Base-by-base conservation (phyloP, 2,329 filamentous ascomycete species). In the Atkinsonella hypoxylon region DNA sequence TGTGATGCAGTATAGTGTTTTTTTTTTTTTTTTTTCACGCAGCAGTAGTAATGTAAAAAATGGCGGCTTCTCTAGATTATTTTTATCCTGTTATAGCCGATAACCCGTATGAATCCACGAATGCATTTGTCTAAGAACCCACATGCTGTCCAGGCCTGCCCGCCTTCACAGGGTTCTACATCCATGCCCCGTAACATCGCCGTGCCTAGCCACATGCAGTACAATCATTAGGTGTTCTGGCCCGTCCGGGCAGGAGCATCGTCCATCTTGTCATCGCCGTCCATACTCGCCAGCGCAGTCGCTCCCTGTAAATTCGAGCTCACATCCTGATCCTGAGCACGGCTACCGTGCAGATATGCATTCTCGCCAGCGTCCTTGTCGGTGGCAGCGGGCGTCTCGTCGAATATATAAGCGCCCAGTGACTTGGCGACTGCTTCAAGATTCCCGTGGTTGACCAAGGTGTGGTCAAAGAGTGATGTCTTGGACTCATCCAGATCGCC, bases 381-480 rank as follows among this genome's bases (percentile, higher is more conserved):
- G 1, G 5, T 38, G 26, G 17, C 18, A 17, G n/a, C 22, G 4
- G 12, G 53, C 54, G 13, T 41, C 48, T 50, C 54, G 26, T 54
- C 53, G 31, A 62, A 69, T 17, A 69, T 58, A 49, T 58, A 66
- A 7, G 57, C 56, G 2, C 52, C 50, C 4, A 70, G 48, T 6
- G 49, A 43, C 12, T 58, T 56, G 20, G 55, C 54, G 15, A 17
- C 15, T 2, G 30, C 26, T 2, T 47, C 51, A 17, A 44, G 10
- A 18, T 38, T 45, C n/a, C 61, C 60, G 2, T 61, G 62, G 32
- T 64, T 59, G 48, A 55, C 32, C 31, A 70, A 46, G 22, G 51
- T 49, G 1, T 51, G 59, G 53, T 62, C 53, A 43, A 67, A 68
- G 1, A 63, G 60, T 4, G 55, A 55, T 6, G 54, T 43, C 26